phyloP scores from a whole-genome alignment of 164 flowering plant species.

The Stephania yunnanensis region DNA sequence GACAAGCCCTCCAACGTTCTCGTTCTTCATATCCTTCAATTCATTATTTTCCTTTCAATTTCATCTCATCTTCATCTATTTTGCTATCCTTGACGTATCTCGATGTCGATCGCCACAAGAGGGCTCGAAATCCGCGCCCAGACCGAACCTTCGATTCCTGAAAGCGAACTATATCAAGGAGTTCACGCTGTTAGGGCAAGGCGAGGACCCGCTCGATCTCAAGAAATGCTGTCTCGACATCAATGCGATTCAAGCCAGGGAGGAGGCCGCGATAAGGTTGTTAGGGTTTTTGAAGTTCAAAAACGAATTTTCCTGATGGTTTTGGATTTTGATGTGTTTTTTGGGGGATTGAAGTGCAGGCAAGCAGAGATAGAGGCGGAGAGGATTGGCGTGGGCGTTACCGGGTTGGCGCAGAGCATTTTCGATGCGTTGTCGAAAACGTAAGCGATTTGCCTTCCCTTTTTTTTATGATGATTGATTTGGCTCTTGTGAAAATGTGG shows the following conservation, averaged over 20 bases:
- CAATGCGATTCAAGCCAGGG: constrained; percentile 52
- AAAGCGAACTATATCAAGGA: constrained; percentile 82
- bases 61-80: neutral
- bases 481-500: neutral
- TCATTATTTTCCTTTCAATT: neutral
- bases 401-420: constrained; percentile 39
- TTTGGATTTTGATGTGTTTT: neutral
- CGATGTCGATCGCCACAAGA: constrained; percentile 46
- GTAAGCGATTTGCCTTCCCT: constrained; percentile 26
- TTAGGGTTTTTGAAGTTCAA: neutral
- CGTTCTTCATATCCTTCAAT: constrained; percentile 81
- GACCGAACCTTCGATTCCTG: constrained; percentile 55
- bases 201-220: constrained; percentile 74
- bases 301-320: neutral
- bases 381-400: constrained; percentile 81
- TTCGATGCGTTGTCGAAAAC: constrained; percentile 84
- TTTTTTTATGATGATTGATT: constrained; percentile 1
- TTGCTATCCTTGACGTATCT: constrained; percentile 30
- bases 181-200: constrained; percentile 54
- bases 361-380: constrained; percentile 91
- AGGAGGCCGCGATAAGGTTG: constrained; percentile 78
- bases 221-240: constrained; percentile 68
- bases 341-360: constrained; percentile 34
- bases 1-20: constrained; percentile 79
- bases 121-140: constrained; percentile 48